Percentiles rank a stretch among this genome's conserved stretches.
Conservation (phyloP, 2,329 filamentous ascomycete genomes). For the Talaromyces sp. region DNA sequence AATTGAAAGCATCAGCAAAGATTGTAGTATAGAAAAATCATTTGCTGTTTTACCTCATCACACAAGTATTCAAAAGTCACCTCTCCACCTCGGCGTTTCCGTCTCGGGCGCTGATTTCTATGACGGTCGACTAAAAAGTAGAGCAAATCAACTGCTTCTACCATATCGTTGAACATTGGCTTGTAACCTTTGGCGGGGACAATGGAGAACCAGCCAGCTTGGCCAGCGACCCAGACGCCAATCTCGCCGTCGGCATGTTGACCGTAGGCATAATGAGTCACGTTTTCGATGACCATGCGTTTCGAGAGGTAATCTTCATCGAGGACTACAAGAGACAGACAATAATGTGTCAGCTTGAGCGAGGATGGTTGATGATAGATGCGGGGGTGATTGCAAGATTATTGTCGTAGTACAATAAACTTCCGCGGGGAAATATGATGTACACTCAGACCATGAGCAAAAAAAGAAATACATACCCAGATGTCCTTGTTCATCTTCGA, state of each 20-base stretch:
- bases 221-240: slow-evolving; percentile 60
- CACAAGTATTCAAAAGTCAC: slow-evolving; percentile 39
- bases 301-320: slow-evolving; percentile 40
- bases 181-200: slow-evolving; percentile 53
- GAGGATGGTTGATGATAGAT: not conserved
- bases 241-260: slow-evolving; percentile 55
- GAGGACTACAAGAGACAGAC: slow-evolving; percentile 28
- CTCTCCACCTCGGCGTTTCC: slow-evolving; percentile 32
- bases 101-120: slow-evolving; percentile 32
- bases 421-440: slow-evolving; percentile 1
- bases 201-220: slow-evolving; percentile 62
- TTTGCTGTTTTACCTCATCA: slow-evolving; percentile 34
- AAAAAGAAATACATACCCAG: slow-evolving; percentile 32
- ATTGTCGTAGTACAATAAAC: not conserved
- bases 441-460: not conserved
- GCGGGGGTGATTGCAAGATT: not conserved
- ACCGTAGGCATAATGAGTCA: slow-evolving; percentile 50
- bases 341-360: not conserved
- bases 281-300: slow-evolving; percentile 48
- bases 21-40: not conserved
- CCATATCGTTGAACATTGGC: slow-evolving; percentile 54
- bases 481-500: slow-evolving; percentile 44
- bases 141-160: slow-evolving; percentile 57
- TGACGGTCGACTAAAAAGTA: slow-evolving; percentile 62
- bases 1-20: slow-evolving; percentile 10